phyloP scores from a whole-genome alignment of 2,329 filamentous ascomycete genomes.

The Didymella keratinophila region DNA sequence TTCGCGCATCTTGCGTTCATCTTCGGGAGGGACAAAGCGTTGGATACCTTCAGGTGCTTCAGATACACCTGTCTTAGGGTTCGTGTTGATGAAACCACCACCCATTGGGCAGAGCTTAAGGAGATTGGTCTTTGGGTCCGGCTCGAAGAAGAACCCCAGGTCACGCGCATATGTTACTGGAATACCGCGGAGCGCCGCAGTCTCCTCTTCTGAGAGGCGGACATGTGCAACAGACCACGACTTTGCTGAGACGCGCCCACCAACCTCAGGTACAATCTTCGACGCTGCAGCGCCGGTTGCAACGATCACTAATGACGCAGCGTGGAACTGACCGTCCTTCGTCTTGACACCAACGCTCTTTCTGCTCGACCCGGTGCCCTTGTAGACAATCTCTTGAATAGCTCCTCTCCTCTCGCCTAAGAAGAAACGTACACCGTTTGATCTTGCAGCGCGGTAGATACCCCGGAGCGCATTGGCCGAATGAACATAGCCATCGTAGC shows the following conservation, averaged over 20 bases:
- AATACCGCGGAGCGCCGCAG: constrained; percentile 62
- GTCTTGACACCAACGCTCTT: constrained; percentile 50
- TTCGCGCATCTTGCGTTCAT: constrained; percentile 61
- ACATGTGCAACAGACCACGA: constrained; percentile 68
- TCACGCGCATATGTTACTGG: constrained; percentile 69
- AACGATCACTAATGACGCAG: constrained; percentile 57
- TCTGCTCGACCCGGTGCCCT: constrained; percentile 29
- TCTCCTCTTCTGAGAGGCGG: constrained; percentile 63
- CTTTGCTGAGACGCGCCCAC: constrained; percentile 62
- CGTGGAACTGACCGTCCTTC: constrained; percentile 50
- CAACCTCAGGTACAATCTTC: constrained; percentile 59
- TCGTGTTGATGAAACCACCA: constrained; percentile 63
- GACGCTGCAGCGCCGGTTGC: constrained; percentile 61
- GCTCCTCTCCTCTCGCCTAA: constrained; percentile 54
- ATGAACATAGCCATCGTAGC: constrained; percentile 65
- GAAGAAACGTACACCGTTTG: constrained; percentile 55
- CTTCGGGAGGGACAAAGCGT: constrained; percentile 61
- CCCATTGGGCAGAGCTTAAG: constrained; percentile 69
- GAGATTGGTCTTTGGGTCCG: constrained; percentile 64
- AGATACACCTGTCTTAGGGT: constrained; percentile 52
- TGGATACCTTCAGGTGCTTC: constrained; percentile 48
- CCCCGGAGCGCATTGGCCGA: constrained; percentile 61
- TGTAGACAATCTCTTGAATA: constrained; percentile 53
- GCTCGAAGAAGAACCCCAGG: constrained; percentile 71
- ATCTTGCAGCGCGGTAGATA: constrained; percentile 54